A percentile compares a stretch with the other conserved stretches of the same genome.
phyloP scores from a whole-genome alignment of 257 asterid species.

The Nemophila menziesii region DNA sequence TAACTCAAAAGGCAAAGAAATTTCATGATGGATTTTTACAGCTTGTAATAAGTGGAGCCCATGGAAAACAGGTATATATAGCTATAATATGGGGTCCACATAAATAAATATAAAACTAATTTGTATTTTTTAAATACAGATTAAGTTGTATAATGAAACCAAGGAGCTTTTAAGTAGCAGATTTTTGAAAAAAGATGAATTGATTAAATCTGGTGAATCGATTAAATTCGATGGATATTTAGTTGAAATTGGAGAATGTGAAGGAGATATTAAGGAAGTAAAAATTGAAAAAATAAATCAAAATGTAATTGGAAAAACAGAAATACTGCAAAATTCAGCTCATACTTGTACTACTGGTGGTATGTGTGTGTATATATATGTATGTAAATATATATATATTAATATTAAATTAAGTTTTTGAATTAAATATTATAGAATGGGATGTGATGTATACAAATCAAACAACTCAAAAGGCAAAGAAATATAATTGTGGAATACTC shows the following conservation, averaged over 20 bases:
- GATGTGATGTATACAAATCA: conserved; percentile 25
- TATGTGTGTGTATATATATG: conserved; percentile 21
- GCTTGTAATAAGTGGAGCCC: conserved; percentile 57
- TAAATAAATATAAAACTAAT: conserved; percentile 3
- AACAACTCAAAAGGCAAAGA: conserved; percentile 17
- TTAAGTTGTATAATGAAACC: conserved; percentile 54
- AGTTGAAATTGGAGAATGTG: conserved; percentile 59
- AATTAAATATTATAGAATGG: conserved; percentile 18
- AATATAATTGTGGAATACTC: conserved; percentile 19
- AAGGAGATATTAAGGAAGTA: conserved; percentile 30
- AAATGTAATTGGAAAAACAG: conserved; percentile 17
- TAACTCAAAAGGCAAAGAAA: conserved; percentile 76
- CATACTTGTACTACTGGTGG: conserved; percentile 26
- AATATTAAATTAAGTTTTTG: conserved; percentile 10
- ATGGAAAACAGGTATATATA: conserved; percentile 58
- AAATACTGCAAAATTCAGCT: conserved; percentile 12
- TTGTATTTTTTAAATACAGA: conserved; percentile 23
- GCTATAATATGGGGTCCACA: neutral
- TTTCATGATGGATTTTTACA: conserved; percentile 69
- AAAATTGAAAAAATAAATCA: conserved; percentile 18
- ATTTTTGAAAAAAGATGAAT: conserved; percentile 57
- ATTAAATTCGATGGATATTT: conserved; percentile 48
- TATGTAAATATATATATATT: too few relatives aligned
- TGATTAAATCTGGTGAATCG: conserved; percentile 47
- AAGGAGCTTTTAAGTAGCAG: conserved; percentile 50